Base-by-base conservation (phyloP, 257 asterid species). In the Leonotis leonurus region DNA sequence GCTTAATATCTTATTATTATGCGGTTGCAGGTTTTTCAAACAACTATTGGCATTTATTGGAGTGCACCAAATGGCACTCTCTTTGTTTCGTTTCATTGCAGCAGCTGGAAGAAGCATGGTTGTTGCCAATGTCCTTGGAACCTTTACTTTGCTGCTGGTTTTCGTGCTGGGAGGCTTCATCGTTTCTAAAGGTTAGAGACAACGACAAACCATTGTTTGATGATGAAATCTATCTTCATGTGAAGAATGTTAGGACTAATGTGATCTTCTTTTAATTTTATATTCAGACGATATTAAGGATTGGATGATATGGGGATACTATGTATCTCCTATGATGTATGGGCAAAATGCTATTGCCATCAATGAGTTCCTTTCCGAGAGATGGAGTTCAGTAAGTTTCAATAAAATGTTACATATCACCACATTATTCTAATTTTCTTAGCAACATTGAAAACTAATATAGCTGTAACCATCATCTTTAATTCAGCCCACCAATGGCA, bases 291-390 rank as follows among this genome's bases (percentile, higher is more conserved):
- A 82, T 70, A 85, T 90, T n/a, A 59, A 83, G 70, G 69, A 65
- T 60, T 90, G 95, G 93, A 81, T 90, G 96, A 75, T 81, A 52
- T 90, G 97, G 97, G 96, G 96, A 2, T 90, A 90, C 76, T 90
- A 90, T 27, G 30, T 78, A 62, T 90, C 97, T 68, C 96, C 96
- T 20, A 85, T 90, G 97, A 87, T 77, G 88, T 90, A 90, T 51
- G 97, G 95, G 46, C 96, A 90, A 66, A 90, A 90, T 60, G 97
- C 97, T 35, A 80, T 90, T 36, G 93, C 95, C 68, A 83, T 87
- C 32, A 87, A 87, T 17, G 97, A 90, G 72, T 90, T 87, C 59
- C 87, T 90, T 9, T 60, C 77, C 27, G 85, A 85, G 30, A 81
- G 96, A 83, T 90, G 97, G 97, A 83, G 95, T 68, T 3, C 63